These are phyloP conservation scores for Yamadazyma kanchanaburiensis DNA, from an alignment of 1,139 yeast genomes.

Conservation along the genomic window DNA sequence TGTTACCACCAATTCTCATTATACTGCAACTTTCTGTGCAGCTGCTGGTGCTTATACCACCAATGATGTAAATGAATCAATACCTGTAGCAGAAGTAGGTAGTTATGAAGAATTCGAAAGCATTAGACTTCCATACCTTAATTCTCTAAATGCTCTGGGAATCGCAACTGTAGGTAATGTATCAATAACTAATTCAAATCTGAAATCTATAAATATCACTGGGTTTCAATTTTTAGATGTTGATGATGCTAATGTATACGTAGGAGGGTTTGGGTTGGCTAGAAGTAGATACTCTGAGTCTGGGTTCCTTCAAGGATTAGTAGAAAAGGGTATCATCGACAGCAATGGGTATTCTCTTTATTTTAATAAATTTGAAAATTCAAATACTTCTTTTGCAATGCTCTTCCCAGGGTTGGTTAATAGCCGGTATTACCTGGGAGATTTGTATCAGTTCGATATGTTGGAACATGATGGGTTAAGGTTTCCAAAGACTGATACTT, in stretches of 20 bases:
- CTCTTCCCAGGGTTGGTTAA: conserved; percentile 63
- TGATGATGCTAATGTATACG: conserved; percentile 18
- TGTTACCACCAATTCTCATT: conserved; percentile 18
- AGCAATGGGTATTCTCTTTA: conserved; percentile 57
- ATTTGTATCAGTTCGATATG: conserved; percentile 45
- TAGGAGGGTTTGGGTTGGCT: conserved; percentile 51
- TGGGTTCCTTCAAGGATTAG: conserved; percentile 41
- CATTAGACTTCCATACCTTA: conserved; percentile 24
- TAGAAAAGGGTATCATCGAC: conserved; percentile 28
- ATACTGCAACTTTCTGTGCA: conserved; percentile 25
- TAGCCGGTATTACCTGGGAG: conserved; percentile 40
- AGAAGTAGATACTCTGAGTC: conserved; percentile 30
- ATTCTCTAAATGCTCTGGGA: conserved; percentile 26
- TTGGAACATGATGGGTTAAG: conserved; percentile 31
- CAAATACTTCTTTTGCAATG: conserved; percentile 10
- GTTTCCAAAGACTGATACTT: conserved; percentile 11
- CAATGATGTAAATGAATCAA: conserved; percentile 3
- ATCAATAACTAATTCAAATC: conserved; percentile 14
- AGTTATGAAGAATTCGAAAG: conserved; percentile 15
- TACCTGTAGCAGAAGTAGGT: conserved; percentile 11
- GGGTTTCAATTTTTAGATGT: conserved; percentile 30
- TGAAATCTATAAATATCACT: conserved; percentile 12
- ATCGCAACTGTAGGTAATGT: conserved; percentile 22
- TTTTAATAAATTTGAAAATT: conserved; percentile 23
- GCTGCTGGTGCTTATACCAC: conserved; percentile 21